phyloP scores from a whole-genome alignment of 305 asterid species.

The Solanum hybrid region DNA sequence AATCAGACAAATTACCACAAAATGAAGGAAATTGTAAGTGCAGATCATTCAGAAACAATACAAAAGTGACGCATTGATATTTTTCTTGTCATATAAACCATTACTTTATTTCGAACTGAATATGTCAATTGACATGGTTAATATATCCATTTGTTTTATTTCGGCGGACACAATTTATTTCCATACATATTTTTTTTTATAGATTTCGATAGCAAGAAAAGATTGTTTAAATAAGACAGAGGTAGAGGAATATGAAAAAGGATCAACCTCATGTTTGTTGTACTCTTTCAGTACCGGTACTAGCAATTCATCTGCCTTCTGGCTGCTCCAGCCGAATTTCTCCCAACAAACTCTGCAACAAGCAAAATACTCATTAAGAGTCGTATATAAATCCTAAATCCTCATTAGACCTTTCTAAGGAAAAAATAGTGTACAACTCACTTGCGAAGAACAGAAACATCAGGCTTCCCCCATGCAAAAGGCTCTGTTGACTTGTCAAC shows the following conservation, averaged over 20 bases:
- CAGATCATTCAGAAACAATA: neutral
- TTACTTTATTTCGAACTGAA: neutral
- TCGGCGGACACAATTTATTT: neutral
- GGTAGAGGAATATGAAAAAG: neutral
- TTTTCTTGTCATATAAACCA: neutral
- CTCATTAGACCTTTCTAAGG: neutral
- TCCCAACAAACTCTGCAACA: conserved; percentile 82
- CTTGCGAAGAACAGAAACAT: conserved; percentile 86
- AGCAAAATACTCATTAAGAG: neutral
- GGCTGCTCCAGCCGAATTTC: conserved; percentile 77
- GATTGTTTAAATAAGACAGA: neutral
- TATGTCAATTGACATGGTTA: neutral
- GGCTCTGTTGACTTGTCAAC: conserved; percentile 85
- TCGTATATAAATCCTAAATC: neutral
- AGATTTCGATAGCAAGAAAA: neutral
- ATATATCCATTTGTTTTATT: neutral
- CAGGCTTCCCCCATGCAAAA: conserved; percentile 94
- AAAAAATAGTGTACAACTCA: conserved; percentile 27
- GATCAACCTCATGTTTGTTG: conserved; percentile 76
- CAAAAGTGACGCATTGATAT: neutral
- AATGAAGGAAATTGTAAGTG: neutral
- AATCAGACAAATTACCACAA: neutral
- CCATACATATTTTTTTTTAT: neutral
- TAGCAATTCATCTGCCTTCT: conserved; percentile 82
- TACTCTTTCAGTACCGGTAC: conserved; percentile 84